Evolutionary conservation across 345 rosid genomes (phyloP), one percentile per base, ranked within the genome.

Genomic region (Syzygium grande): DNA sequence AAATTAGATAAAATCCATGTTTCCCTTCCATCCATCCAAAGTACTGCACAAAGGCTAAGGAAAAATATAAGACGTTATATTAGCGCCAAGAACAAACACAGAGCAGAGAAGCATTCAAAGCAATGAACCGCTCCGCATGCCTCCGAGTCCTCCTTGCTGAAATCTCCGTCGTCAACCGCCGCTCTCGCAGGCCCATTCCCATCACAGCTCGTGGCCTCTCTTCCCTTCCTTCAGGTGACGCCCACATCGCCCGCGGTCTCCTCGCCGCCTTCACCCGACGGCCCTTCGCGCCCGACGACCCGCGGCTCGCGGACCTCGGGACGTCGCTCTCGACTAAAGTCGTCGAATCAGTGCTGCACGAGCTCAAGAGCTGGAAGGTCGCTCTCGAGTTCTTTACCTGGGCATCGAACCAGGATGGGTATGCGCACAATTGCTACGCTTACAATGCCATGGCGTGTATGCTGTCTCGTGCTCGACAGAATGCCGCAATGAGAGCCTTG

Each of bases 381-480:
- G 98, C 98, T 51, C 88, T 84, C 43, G 3, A 13, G 4, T 97
- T 97, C 93, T 96, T 97, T 90, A 86, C 79, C 46, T 96, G 98
- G 98, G 95, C 93, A 1, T 93, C 97, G 3, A 89, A 85, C 85
- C 98, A 94, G 68, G 25, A 85, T 87, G 97, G 98, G 22, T 97
- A 94, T 86, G 88, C 84, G 85, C 95, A 95, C 85, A 95, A 92
- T 68, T 89, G 94, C 27, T 95, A 97, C 84, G 90, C 96, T 90
- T 95, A 92, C 90, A 97, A 96, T 88, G 96, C 98, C 89, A 95
- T 97, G 98, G 98, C 98, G 2, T 92, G 91, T 29, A 90, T 95
- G 92, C 97, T 97, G 85, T 95, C 98, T 92, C 92, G 94, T 94
- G 99, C 96, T 97, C 99, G 99, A 95, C 97, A 94, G 89, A 93